Evolutionary conservation across 371 early-diverging fungal genomes (phyloP).

Genomic region (Apophysomyces variabilis): DNA sequence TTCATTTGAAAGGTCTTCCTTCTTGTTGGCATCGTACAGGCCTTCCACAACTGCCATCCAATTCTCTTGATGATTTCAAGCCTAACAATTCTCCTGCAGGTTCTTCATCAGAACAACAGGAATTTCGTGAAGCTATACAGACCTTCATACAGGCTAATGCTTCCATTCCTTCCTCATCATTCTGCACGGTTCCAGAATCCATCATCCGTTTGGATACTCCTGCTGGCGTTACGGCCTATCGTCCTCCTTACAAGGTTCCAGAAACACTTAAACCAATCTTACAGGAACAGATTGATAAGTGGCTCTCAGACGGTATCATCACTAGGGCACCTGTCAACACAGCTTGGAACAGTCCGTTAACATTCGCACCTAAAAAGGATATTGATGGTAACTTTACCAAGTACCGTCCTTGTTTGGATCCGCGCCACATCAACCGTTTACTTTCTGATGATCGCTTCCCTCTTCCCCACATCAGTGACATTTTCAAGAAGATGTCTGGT

Average conservation of each 20-base stretch:
- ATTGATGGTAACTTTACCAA: slow-evolving; percentile 15
- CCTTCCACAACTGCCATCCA: too few species aligned
- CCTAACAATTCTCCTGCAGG: not conserved
- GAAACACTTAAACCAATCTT: not conserved
- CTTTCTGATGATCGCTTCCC: not conserved
- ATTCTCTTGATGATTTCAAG: too few species aligned
- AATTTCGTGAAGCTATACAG: not conserved
- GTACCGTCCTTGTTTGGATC: slow-evolving; percentile 22
- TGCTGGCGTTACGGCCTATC: not conserved
- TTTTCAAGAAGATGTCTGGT: not conserved
- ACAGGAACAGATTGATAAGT: not conserved
- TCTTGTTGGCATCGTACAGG: too few species aligned
- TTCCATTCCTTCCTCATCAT: not conserved
- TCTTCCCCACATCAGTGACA: not conserved
- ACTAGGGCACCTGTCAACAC: not conserved
- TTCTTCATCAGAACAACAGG: not conserved
- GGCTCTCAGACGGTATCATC: not conserved
- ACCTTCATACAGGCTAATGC: not conserved
- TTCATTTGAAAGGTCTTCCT: too few species aligned
- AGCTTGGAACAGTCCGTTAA: slow-evolving; percentile 21
- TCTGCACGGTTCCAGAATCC: slow-evolving; percentile 12
- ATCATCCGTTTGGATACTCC: not conserved
- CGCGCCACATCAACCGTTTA: slow-evolving; percentile 17
- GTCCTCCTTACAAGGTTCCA: slow-evolving; percentile 2
- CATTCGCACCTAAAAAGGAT: slow-evolving; percentile 28